phyloP scores from a whole-genome alignment of 2,329 filamentous ascomycete species.

The Metarhizium brunneum region DNA sequence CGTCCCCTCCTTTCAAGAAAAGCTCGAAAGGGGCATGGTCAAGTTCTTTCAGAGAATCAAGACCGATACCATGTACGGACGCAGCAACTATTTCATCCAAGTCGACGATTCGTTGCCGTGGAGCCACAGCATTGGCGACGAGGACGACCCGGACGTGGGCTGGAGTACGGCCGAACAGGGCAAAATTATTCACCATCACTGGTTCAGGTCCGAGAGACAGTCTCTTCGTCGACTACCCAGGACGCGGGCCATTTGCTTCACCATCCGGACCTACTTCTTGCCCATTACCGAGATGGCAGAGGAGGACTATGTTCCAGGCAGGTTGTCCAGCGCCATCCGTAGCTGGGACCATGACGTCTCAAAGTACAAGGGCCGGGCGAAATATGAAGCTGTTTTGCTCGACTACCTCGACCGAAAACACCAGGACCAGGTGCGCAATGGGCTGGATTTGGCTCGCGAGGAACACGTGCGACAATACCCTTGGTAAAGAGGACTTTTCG shows the following conservation, averaged over 20 bases:
- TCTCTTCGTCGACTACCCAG: constrained; percentile 53
- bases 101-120: constrained; percentile 71
- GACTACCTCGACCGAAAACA: constrained; percentile 71
- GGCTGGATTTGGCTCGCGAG: constrained; percentile 49
- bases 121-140: constrained; percentile 65
- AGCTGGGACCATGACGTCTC: constrained; percentile 76
- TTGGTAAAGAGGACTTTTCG: constrained; percentile 24
- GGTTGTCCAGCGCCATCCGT: constrained; percentile 66
- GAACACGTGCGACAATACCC: constrained; percentile 55
- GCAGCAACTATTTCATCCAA: constrained; percentile 85
- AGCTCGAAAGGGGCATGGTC: constrained; percentile 69
- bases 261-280: constrained; percentile 72
- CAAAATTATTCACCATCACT: constrained; percentile 62
- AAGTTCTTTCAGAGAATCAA: constrained; percentile 69
- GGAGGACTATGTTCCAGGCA: constrained; percentile 69
- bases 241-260: constrained; percentile 57
- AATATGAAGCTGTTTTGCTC: constrained; percentile 63
- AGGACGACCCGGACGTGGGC: constrained; percentile 54
- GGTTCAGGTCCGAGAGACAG: constrained; percentile 70
- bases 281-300: constrained; percentile 57
- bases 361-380: constrained; percentile 68
- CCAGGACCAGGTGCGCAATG: constrained; percentile 59
- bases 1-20: constrained; percentile 63
- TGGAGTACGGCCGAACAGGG: constrained; percentile 74
- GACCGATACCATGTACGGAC: constrained; percentile 51